Percentiles rank a stretch among this genome's conserved stretches.
phyloP scores from a whole-genome alignment of 1,139 yeast species.

The Yamadazyma atmosphaerica region DNA sequence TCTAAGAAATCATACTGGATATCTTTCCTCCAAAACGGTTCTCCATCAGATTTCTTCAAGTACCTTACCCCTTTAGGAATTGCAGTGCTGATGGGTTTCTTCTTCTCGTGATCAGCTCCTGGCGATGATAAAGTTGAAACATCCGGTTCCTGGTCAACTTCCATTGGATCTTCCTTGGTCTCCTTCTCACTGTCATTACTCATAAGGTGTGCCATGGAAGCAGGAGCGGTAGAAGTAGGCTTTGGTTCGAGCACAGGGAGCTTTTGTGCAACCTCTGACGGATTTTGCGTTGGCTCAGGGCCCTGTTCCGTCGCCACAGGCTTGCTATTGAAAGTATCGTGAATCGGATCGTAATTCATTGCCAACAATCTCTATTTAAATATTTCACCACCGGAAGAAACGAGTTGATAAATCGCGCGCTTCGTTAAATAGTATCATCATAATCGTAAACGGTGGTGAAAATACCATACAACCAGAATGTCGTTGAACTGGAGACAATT shows the following conservation, averaged over 20 bases:
- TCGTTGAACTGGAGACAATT: slow-evolving; percentile 75
- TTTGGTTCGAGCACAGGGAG: background rate
- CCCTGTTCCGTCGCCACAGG: slow-evolving; percentile 9
- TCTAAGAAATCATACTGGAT: slow-evolving; percentile 81
- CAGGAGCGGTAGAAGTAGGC: background rate
- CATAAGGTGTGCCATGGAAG: slow-evolving; percentile 1
- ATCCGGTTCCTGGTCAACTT: slow-evolving; percentile 3
- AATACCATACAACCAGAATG: too few species aligned
- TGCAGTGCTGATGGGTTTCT: slow-evolving; percentile 18
- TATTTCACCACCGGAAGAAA: too few species aligned
- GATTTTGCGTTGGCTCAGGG: too few species aligned
- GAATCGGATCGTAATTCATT: slow-evolving; percentile 38
- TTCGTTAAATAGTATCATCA: too few species aligned
- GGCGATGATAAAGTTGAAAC: slow-evolving; percentile 1
- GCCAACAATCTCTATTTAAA: too few species aligned
- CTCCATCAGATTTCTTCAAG: slow-evolving; percentile 88
- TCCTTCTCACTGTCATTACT: slow-evolving; percentile 11
- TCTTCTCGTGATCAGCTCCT: slow-evolving; percentile 5
- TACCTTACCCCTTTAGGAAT: slow-evolving; percentile 39
- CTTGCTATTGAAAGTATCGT: slow-evolving; percentile 21
- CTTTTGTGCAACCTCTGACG: too few species aligned
- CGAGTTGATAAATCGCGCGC: too few species aligned
- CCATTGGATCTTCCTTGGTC: slow-evolving; percentile 11
- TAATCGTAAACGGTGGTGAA: too few species aligned
- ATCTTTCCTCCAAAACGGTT: slow-evolving; percentile 86